These are phyloP conservation scores for Rhizopus delemar DNA, from an alignment of 371 early-diverging fungal species.

Conservation along the genomic window DNA sequence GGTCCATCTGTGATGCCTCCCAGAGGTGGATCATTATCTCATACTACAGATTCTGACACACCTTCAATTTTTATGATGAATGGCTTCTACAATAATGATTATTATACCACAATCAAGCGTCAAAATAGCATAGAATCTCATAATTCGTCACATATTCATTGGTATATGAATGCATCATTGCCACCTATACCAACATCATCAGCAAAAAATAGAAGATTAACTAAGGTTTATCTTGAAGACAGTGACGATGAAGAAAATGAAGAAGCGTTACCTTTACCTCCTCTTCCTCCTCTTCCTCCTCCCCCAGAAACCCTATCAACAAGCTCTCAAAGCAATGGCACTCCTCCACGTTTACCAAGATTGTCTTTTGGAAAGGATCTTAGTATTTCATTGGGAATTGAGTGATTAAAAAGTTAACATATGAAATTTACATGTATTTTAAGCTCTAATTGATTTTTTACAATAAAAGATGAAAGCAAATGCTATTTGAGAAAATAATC, in stretches of 20 bases:
- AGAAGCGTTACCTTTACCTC: constrained; percentile 5
- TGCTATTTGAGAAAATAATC: neutral
- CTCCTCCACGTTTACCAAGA: constrained; percentile 26
- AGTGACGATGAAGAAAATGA: constrained; percentile 24
- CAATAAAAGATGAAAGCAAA: neutral
- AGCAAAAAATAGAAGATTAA: constrained; percentile 20
- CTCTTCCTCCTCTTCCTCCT: constrained; percentile 19
- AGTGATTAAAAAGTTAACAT: constrained; percentile 3
- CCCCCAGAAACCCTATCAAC: neutral
- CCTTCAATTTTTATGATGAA: constrained; percentile 15
- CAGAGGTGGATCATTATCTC: constrained; percentile 11
- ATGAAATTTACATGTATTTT: neutral
- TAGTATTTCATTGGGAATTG: constrained; percentile 21
- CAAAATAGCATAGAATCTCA: constrained; percentile 6
- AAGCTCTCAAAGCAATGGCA: constrained; percentile 7
- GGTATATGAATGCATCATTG: constrained; percentile 30
- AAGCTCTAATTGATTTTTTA: neutral
- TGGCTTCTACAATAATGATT: constrained; percentile 1
- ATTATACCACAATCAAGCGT: neutral
- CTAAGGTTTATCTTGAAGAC: constrained; percentile 28
- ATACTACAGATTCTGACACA: constrained; percentile 19
- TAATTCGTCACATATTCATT: constrained; percentile 9
- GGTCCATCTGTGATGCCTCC: constrained; percentile 14
- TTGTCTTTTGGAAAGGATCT: constrained; percentile 33
- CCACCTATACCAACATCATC: constrained; percentile 32